These are phyloP conservation scores for Pulveroboletus ravenelii DNA, from an alignment of 768 basidiomycete genomes.

Conservation along the genomic window DNA sequence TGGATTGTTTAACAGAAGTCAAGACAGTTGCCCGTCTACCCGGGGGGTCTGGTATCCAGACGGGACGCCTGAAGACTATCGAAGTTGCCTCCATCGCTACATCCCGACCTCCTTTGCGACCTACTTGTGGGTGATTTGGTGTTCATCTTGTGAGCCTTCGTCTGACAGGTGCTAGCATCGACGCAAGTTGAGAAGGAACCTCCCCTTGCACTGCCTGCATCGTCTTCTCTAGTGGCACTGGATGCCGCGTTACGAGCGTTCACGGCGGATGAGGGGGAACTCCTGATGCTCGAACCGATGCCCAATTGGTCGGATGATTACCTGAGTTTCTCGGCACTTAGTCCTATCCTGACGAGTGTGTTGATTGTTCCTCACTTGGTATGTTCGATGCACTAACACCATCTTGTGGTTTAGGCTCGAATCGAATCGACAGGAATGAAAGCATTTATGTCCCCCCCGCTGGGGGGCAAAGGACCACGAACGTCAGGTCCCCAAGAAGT, in stretches of 20 bases:
- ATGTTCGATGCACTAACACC: background rate
- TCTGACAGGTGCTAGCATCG: constrained; percentile 7
- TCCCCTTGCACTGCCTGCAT: background rate
- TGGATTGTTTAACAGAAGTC: constrained; percentile 4
- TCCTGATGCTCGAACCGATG: background rate
- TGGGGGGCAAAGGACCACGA: background rate
- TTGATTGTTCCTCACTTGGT: background rate
- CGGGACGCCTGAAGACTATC: background rate
- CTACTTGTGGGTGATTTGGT: constrained; percentile 5
- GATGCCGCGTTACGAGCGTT: constrained; percentile 11
- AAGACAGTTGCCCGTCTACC: constrained; percentile 4
- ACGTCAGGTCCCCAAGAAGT: background rate
- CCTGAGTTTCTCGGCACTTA: constrained; percentile 3
- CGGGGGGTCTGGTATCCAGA: constrained; percentile 17
- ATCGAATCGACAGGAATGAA: background rate
- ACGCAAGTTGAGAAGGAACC: background rate
- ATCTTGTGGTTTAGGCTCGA: background rate
- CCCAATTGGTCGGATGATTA: background rate
- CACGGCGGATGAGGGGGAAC: background rate
- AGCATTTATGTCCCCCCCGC: background rate
- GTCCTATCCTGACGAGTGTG: background rate
- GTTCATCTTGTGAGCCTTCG: background rate
- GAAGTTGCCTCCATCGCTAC: background rate
- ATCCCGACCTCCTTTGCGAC: background rate
- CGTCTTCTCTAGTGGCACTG: constrained; percentile 13